These are phyloP conservation scores for Mycena maculata DNA, from an alignment of 768 basidiomycete genomes.

Conservation along the genomic window DNA sequence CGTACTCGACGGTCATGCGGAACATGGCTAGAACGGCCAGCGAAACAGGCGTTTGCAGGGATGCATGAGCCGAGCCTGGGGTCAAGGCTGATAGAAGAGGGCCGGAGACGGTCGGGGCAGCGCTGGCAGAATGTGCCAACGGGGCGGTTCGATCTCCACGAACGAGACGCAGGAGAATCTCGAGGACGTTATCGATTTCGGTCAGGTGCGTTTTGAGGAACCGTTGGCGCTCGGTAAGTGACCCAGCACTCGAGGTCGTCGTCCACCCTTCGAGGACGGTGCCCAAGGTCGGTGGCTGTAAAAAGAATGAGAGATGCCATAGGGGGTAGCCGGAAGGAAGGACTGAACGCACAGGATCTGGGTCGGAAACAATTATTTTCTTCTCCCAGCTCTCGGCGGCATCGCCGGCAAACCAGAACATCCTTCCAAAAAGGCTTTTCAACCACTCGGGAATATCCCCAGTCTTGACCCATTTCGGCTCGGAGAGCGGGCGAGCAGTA, in stretches of 20 bases:
- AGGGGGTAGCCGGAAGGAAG: not conserved
- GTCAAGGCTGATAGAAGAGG: constrained; percentile 77
- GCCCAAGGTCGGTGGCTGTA: constrained; percentile 90
- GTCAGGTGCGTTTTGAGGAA: constrained; percentile 92
- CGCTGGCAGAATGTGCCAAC: constrained; percentile 71
- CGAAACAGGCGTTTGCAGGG: constrained; percentile 94
- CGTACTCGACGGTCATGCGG: constrained; percentile 85
- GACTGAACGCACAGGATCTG: constrained; percentile 83
- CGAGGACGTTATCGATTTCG: constrained; percentile 88
- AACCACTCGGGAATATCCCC: constrained; percentile 96
- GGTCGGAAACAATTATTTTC: constrained; percentile 92
- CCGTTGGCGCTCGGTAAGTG: constrained; percentile 79
- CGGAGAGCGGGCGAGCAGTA: constrained; percentile 87
- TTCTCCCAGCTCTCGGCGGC: constrained; percentile 94
- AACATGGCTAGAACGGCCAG: constrained; percentile 94
- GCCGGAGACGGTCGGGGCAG: constrained; percentile 72
- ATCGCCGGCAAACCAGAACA: constrained; percentile 88
- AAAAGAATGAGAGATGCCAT: constrained; percentile 17
- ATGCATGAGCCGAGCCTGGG: constrained; percentile 82
- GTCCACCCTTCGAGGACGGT: constrained; percentile 93
- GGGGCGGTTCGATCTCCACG: constrained; percentile 87
- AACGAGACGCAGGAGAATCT: constrained; percentile 92
- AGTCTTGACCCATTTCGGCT: constrained; percentile 96
- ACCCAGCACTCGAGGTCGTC: constrained; percentile 82
- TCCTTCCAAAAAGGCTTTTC: constrained; percentile 86